Base-by-base conservation (phyloP, 306 rosid species). In the Rosa chinensis region DNA sequence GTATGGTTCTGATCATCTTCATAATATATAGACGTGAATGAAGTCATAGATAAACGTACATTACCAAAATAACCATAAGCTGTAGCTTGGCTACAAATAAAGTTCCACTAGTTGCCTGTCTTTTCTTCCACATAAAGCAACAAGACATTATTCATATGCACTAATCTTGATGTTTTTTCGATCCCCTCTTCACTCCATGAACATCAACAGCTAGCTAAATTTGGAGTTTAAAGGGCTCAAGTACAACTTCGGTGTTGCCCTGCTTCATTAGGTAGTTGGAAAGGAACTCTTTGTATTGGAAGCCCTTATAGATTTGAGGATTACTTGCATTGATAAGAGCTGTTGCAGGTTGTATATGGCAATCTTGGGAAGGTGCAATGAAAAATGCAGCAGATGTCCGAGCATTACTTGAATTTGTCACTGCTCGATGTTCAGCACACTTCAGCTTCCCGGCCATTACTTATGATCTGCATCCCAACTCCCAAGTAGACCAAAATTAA, bases 371-470 rank as follows among this genome's bases (percentile, higher is more conserved):
- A 72, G 76, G 76, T 13, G 55, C 55, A 39, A 49, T 5, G 62
- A 72, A 70, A 70, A 72, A 72, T 53, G 61, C 76, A 49, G 28
- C 76, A 48, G 76, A 72, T 8, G 39, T 72, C 28, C 76, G 47
- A 72, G 62, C 28, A 2, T 52, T 37, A 32, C 28, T 72, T 49
- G 62, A 72, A 50, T 72, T 72, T 16, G 45, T 72, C 45, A 72
- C 45, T 16, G 58, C 62, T 56, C 45, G 62, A 52, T 72, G 76
- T 49, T 72, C 17, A 48, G 70, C 45, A 3, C 76, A 25, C 2
- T 28, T 72, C 28, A 72, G 35, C 62, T 48, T 49, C 17, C 62
- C n/a, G n/a, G n/a, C n/a, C 75, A 47, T 72, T 72, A 39, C 62
- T 49, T 12, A 72, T 49, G 20, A 72, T 52, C 76, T 72, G 53